Base-by-base conservation (phyloP, 257 asterid genomes). In the Craterostigma plantagineum region DNA sequence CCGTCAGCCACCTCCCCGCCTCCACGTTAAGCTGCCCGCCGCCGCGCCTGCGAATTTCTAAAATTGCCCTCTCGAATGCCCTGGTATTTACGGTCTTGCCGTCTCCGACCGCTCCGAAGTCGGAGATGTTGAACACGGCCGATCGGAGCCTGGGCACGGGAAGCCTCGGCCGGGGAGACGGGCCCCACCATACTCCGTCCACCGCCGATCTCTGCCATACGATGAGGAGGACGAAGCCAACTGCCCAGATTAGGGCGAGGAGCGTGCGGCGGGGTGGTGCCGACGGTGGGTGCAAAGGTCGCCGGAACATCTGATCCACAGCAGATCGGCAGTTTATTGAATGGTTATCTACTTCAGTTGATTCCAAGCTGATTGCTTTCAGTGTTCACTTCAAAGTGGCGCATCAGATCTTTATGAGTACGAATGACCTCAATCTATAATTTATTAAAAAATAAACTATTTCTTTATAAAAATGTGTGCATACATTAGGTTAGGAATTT, bases 21-120 rank as follows among this genome's bases (percentile, higher is more conserved):
- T 53, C 64, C 27, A 84, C 92, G 49, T 84, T 84, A 34, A 84
- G 93, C 85, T 84, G 96, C 7, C 96, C 96, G 0, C 93, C 93
- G 41, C 96, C 96, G 4, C 62, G 71, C 45, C 50, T 66, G 43
- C 52, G 66, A 11, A 84, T 72, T 46, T 70, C 82, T 52, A 58
- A 68, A n/a, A 84, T 50, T 15, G 93, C 96, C 64, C 51, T 68
- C 69, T 80, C 78, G 46, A 84, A 84, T 4, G 92, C 77, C 42
- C 49, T 51, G 0, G 95, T 84, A 51, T 84, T 84, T 0, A 84
- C 8, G 12, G 84, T 73, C 34, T 63, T 59, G 50, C 95, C 95
- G 57, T 84, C 92, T 10, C 93, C 95, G 16, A 79, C 79, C 18
- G 92, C 95, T 47, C 93, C 92, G 58, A 76, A 84, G 61, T 80